A percentile compares a stretch with the other conserved stretches of the same genome.
phyloP scores from a whole-genome alignment of 768 basidiomycete species.

The Serendipita sp. region DNA sequence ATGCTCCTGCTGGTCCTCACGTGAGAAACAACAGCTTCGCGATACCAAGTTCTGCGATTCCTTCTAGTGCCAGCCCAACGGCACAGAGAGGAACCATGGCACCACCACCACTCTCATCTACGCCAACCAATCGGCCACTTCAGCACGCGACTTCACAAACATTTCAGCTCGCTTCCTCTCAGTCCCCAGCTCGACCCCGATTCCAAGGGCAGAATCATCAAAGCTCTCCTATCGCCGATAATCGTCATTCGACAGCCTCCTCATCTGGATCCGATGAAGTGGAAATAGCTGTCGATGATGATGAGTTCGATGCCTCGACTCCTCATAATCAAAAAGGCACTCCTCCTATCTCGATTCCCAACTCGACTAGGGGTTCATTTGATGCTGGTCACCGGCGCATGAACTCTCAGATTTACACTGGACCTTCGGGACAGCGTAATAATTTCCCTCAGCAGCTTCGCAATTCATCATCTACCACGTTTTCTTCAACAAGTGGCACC shows the following conservation, averaged over 20 bases:
- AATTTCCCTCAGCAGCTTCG: neutral
- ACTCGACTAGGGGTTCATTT: neutral
- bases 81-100: neutral
- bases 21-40: neutral
- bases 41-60: neutral
- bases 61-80: neutral
- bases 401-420: neutral
- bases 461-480: neutral
- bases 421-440: neutral
- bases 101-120: neutral
- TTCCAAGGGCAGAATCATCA: no score
- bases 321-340: slow-evolving; percentile 1
- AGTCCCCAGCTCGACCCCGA: neutral
- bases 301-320: neutral
- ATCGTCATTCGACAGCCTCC: neutral
- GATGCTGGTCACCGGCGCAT: neutral
- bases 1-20: neutral
- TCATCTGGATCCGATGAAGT: slow-evolving; percentile 2
- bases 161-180: neutral
- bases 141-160: neutral
- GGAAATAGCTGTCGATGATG: neutral
- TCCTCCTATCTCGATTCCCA: slow-evolving; percentile 3
- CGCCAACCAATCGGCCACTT: neutral
- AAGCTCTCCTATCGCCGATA: neutral
- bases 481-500: neutral